A percentile compares a stretch with the other conserved stretches of the same genome.
These are phyloP conservation scores for Daldinia sp. DNA, from an alignment of 2,329 filamentous ascomycete genomes.

Conservation along the genomic window DNA sequence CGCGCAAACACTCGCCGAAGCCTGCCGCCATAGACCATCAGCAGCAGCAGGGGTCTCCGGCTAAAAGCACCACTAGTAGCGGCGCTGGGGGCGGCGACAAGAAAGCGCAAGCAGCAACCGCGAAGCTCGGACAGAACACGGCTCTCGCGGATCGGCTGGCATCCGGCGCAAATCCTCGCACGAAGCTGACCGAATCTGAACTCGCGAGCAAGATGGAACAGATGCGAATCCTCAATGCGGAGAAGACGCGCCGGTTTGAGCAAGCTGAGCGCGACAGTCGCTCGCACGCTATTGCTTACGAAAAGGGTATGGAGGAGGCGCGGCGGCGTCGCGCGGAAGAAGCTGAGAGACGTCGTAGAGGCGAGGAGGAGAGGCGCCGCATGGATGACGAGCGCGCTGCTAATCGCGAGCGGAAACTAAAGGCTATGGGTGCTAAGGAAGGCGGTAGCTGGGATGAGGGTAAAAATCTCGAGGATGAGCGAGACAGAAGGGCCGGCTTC, in stretches of 20 bases:
- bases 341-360: constrained; percentile 63
- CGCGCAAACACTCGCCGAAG: constrained; percentile 44
- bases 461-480: constrained; percentile 59
- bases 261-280: constrained; percentile 68
- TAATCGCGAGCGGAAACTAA: constrained; percentile 71
- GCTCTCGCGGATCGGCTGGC: constrained; percentile 58
- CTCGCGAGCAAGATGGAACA: constrained; percentile 70
- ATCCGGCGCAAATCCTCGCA: constrained; percentile 69
- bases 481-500: constrained; percentile 59
- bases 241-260: constrained; percentile 70
- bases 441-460: constrained; percentile 69
- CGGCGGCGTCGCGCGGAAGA: constrained; percentile 65
- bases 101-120: constrained; percentile 7
- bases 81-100: constrained; percentile 18
- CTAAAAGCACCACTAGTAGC: not conserved
- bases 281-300: constrained; percentile 66
- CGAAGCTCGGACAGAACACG: constrained; percentile 53
- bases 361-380: constrained; percentile 64
- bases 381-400: constrained; percentile 71
- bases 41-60: constrained; percentile 18
- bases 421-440: constrained; percentile 66
- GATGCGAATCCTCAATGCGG: constrained; percentile 69
- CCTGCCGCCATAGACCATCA: constrained; percentile 20
- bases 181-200: constrained; percentile 70
- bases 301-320: constrained; percentile 68